Percentiles rank a stretch among this genome's conserved stretches.
Conservation (phyloP, 1,284 basidiomycete species). For the Puccinia triticina region DNA sequence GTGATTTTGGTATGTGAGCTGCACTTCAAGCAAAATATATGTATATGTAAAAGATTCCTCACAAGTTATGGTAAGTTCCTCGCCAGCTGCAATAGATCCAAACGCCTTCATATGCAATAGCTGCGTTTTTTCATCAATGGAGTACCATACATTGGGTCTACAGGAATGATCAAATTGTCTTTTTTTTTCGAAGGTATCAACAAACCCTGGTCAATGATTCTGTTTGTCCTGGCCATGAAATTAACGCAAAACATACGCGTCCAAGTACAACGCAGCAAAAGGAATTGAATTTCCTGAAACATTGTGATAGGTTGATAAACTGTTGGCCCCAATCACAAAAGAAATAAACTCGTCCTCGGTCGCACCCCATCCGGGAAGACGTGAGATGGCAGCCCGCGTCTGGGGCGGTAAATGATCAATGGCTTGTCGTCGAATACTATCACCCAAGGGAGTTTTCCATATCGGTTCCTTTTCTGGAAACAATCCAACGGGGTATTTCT, state of each 20-base stretch:
- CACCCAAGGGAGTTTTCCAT: not conserved
- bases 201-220: not conserved
- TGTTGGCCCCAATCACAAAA: constrained; percentile 3
- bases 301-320: constrained; percentile 6
- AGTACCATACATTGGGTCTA: constrained; percentile 36
- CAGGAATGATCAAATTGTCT: constrained; percentile 49
- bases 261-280: not conserved
- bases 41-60: not conserved
- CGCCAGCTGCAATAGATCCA: constrained; percentile 15
- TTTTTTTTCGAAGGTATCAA: not conserved
- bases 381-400: constrained; percentile 20
- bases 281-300: too few species aligned
- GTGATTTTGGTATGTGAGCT: too few species aligned
- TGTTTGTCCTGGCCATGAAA: not conserved
- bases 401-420: constrained; percentile 40
- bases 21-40: not conserved
- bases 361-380: constrained; percentile 15
- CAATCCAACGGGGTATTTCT: not conserved
- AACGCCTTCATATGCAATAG: constrained; percentile 26
- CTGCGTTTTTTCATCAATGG: constrained; percentile 20
- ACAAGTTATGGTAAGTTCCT: constrained; percentile 45
- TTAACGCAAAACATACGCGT: not conserved
- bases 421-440: constrained; percentile 16
- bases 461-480: not conserved
- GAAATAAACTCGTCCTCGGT: constrained; percentile 33